These are phyloP conservation scores for Euphorbia pulcherrima DNA, from an alignment of 345 rosid genomes.

Conservation along the genomic window DNA sequence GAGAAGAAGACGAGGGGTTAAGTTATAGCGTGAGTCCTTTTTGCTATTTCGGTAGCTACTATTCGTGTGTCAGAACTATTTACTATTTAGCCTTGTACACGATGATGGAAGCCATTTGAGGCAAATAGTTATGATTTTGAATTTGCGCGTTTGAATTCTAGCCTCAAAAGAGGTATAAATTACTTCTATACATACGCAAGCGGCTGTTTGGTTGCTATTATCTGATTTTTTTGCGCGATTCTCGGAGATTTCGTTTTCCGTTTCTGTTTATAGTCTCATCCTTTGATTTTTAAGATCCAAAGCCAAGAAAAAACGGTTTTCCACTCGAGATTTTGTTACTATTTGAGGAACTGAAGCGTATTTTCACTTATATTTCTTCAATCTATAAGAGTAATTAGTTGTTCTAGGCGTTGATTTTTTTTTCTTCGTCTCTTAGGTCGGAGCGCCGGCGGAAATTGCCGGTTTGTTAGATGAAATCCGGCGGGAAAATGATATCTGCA, in stretches of 20 bases:
- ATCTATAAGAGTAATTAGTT: no score
- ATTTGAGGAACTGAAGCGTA: no score
- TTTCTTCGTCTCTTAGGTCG: conserved; percentile 47
- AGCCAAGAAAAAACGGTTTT: conserved; percentile 12
- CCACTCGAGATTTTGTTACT: no score
- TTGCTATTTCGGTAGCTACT: no score
- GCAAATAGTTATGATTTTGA: conserved; percentile 20
- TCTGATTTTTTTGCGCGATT: no score
- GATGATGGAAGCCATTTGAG: conserved; percentile 13
- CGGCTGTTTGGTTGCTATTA: background rate
- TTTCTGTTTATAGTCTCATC: background rate
- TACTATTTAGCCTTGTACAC: background rate
- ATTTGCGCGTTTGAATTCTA: conserved; percentile 12
- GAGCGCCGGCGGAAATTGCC: conserved; percentile 83
- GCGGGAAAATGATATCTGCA: conserved; percentile 41
- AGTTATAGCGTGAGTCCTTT: no score
- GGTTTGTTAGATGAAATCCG: conserved; percentile 61
- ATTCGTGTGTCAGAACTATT: conserved; percentile 14
- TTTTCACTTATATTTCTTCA: no score
- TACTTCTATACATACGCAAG: background rate
- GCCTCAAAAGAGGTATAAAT: conserved; percentile 12
- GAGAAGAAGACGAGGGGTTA: background rate
- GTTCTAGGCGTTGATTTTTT: background rate
- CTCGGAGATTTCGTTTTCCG: background rate
- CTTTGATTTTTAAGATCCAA: conserved; percentile 16